These are phyloP conservation scores for Salvia miltiorrhiza DNA, from an alignment of 257 asterid genomes.

Conservation along the genomic window DNA sequence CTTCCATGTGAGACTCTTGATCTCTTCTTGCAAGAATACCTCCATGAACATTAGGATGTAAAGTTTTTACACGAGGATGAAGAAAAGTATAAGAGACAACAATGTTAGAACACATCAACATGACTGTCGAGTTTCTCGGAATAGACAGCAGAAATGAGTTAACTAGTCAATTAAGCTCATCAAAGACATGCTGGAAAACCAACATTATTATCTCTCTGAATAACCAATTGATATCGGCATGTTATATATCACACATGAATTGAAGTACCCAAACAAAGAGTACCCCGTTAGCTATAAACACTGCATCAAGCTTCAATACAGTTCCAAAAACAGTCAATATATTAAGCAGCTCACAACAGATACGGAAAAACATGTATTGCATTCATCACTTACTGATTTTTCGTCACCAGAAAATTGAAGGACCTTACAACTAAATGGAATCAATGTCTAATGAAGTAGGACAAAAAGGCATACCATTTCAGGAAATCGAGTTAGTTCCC, in stretches of 20 bases:
- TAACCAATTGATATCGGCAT: neutral
- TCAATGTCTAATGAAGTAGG: neutral
- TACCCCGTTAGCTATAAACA: neutral
- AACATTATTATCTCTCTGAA: neutral
- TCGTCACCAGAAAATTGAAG: neutral
- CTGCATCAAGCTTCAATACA: neutral
- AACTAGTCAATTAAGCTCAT: neutral
- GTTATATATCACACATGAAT: slow-evolving; percentile 1
- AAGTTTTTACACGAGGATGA: slow-evolving; percentile 76
- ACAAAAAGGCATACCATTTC: slow-evolving; percentile 65
- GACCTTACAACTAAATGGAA: neutral
- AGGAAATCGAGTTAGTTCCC: slow-evolving; percentile 80
- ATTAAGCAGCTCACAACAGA: neutral
- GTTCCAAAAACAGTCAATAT: neutral
- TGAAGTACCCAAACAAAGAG: neutral
- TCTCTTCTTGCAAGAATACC: slow-evolving; percentile 98
- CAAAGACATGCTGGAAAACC: neutral
- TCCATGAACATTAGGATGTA: slow-evolving; percentile 90
- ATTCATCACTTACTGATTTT: neutral
- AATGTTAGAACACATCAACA: neutral
- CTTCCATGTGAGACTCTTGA: slow-evolving; percentile 88
- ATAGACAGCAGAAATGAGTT: neutral
- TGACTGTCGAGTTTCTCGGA: neutral
- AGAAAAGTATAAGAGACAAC: slow-evolving; percentile 1
- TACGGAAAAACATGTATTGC: neutral